Base-by-base conservation (phyloP, 2,329 filamentous ascomycete genomes). In the Alternaria viburni region DNA sequence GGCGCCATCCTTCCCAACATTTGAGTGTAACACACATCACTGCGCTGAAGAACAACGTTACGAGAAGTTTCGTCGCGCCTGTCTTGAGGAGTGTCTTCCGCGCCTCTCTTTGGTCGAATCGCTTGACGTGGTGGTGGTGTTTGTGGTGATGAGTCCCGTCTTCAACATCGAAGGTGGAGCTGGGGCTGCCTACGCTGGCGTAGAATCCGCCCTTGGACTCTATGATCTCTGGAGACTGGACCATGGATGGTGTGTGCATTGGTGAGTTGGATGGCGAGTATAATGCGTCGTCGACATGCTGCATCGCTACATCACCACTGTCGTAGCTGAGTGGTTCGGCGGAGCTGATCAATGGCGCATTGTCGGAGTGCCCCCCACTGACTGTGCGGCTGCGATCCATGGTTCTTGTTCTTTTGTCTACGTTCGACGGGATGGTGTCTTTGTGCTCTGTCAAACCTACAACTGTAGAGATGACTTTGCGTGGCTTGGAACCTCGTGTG, bases 91-190 rank as follows among this genome's bases (percentile, higher is more conserved):
- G 62, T 6, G 68, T 67, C 12, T 72, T 76, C 9, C 77, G 67
- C 2, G 76, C 69, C 23, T 75, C 69, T n/a, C 71, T 72, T 51
- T 79, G 73, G 19, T 78, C 72, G 52, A 77, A 79, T 9, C 62
- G 70, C 55, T 78, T 78, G 13, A 69, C 64, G 21, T 61, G 67
- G 12, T 66, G 61, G 25, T 41, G 58, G 6, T 57, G 66, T 46
- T 60, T 59, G 9, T 64, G 57, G 23, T 66, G 59, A 15, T 62
- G 60, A 9, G 73, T 46, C 70, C 76, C 61, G 57, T 67, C 57
- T 71, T 68, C 72, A 17, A 64, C 45, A 10, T 68, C 64, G 12
- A 69, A 64, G 2, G 61, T 66, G 12, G 66, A 68, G 5, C 65
- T 66, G 69, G 50, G 65, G 61, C 52, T 12, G 50, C 36, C 58